Percentiles rank a stretch among this genome's conserved stretches.
These are phyloP conservation scores for Suhomyces taliae DNA, from an alignment of 1,139 yeast species.

Conservation along the genomic window DNA sequence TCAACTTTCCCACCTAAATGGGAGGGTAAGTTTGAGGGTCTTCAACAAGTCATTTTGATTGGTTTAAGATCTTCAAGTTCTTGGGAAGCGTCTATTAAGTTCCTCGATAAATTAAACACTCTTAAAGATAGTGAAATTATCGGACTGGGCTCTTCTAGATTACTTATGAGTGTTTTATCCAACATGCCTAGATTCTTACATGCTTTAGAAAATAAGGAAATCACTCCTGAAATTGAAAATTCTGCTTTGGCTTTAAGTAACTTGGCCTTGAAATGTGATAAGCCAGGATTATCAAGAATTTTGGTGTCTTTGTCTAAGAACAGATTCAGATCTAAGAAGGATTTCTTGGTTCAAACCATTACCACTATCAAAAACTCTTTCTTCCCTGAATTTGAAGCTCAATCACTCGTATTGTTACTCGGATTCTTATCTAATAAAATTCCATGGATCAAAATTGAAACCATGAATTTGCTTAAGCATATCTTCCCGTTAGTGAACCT, in stretches of 20 bases:
- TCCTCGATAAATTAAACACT: slow-evolving; percentile 69
- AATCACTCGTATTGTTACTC: slow-evolving; percentile 68
- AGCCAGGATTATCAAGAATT: slow-evolving; percentile 67
- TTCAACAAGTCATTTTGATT: slow-evolving; percentile 72
- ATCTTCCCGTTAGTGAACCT: slow-evolving; percentile 78
- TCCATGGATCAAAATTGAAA: slow-evolving; percentile 77
- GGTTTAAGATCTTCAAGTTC: slow-evolving; percentile 84
- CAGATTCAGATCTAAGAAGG: slow-evolving; percentile 84
- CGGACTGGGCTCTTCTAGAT: slow-evolving; percentile 68
- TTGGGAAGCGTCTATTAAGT: slow-evolving; percentile 72
- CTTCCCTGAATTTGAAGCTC: slow-evolving; percentile 76
- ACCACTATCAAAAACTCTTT: slow-evolving; percentile 64
- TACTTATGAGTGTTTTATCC: slow-evolving; percentile 70
- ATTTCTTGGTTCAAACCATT: slow-evolving; percentile 79
- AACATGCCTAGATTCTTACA: slow-evolving; percentile 84
- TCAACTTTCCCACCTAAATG: slow-evolving; percentile 92
- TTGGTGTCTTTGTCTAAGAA: slow-evolving; percentile 73
- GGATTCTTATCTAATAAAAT: slow-evolving; percentile 77
- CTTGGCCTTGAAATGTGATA: slow-evolving; percentile 60
- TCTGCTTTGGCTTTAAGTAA: slow-evolving; percentile 59
- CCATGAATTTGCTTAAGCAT: slow-evolving; percentile 71
- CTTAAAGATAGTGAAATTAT: slow-evolving; percentile 74
- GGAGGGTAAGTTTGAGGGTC: slow-evolving; percentile 92
- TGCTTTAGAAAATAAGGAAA: slow-evolving; percentile 61
- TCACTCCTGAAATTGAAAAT: slow-evolving; percentile 51